These are phyloP conservation scores for Corylus heterophylla DNA, from an alignment of 306 rosid species.

Conservation along the genomic window DNA sequence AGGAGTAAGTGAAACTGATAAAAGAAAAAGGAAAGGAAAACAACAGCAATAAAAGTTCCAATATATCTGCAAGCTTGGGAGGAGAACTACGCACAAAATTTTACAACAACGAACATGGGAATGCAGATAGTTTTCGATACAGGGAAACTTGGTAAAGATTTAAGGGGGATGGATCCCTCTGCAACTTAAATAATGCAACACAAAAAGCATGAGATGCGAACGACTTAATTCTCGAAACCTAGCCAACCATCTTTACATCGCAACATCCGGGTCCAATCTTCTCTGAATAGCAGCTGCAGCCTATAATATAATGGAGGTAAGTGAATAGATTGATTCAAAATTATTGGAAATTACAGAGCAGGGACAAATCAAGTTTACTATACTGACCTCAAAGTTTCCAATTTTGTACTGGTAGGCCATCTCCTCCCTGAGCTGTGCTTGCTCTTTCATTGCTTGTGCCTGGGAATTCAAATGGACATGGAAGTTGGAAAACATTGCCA, in stretches of 20 bases:
- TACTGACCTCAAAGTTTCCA: conserved; percentile 80
- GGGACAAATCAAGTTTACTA: conserved; percentile 9
- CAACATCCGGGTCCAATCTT: conserved; percentile 91
- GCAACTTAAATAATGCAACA: background rate
- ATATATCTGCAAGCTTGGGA: conserved; percentile 3
- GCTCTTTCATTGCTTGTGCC: conserved; percentile 99
- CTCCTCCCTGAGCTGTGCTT: conserved; percentile 97
- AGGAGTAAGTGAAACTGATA: too few species aligned
- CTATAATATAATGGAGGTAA: conserved; percentile 35
- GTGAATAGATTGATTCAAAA: conserved; percentile 11
- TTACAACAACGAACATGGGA: background rate
- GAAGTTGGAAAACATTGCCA: conserved; percentile 10
- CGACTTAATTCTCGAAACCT: background rate
- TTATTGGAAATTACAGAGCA: background rate
- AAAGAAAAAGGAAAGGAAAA: too few species aligned
- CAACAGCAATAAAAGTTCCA: background rate
- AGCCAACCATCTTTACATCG: conserved; percentile 43
- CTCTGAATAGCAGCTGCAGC: conserved; percentile 99
- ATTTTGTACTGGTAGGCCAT: conserved; percentile 98
- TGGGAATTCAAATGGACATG: conserved; percentile 33
- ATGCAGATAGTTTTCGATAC: background rate
- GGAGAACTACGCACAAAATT: background rate
- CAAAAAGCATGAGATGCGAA: background rate
- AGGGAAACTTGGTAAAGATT: background rate
- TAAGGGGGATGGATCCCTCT: background rate